These are phyloP conservation scores for Prunus kanzakura DNA, from an alignment of 306 rosid genomes.

Conservation along the genomic window DNA sequence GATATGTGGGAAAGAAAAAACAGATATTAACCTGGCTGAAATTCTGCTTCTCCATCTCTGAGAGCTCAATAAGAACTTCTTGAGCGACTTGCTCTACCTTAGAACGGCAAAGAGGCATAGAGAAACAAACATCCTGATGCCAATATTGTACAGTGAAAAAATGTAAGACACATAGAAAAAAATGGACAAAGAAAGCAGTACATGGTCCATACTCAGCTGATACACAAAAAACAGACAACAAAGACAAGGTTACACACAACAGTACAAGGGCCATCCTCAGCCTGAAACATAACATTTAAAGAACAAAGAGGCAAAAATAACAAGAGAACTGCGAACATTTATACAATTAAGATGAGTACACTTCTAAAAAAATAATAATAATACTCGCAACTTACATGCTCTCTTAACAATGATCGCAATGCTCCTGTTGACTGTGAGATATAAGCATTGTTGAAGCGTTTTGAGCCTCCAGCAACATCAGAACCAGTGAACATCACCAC, in stretches of 20 bases:
- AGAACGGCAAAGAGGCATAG: conserved; percentile 93
- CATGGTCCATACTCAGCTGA: not conserved
- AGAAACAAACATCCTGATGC: conserved; percentile 70
- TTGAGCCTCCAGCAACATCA: conserved; percentile 46
- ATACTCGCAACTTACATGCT: conserved; percentile 56
- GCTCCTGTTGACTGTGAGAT: conserved; percentile 84
- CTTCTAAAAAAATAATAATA: not conserved
- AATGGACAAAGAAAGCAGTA: not conserved
- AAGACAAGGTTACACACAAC: not conserved
- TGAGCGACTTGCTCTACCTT: conserved; percentile 72
- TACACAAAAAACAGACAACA: not conserved
- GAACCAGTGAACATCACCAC: conserved; percentile 84
- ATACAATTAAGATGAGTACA: not conserved
- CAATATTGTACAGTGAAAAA: conserved; percentile 21
- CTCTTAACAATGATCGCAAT: conserved; percentile 68
- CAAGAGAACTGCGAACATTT: not conserved
- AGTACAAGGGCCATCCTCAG: no score
- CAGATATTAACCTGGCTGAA: conserved; percentile 75
- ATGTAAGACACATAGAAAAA: not conserved
- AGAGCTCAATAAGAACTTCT: conserved; percentile 87
- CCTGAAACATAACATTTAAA: not conserved
- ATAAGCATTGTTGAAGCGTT: conserved; percentile 55
- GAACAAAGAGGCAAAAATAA: not conserved
- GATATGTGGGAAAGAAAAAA: not conserved
- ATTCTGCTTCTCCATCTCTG: conserved; percentile 89